Base-by-base conservation (phyloP, 306 rosid genomes). In the Carpinus fangiana region DNA sequence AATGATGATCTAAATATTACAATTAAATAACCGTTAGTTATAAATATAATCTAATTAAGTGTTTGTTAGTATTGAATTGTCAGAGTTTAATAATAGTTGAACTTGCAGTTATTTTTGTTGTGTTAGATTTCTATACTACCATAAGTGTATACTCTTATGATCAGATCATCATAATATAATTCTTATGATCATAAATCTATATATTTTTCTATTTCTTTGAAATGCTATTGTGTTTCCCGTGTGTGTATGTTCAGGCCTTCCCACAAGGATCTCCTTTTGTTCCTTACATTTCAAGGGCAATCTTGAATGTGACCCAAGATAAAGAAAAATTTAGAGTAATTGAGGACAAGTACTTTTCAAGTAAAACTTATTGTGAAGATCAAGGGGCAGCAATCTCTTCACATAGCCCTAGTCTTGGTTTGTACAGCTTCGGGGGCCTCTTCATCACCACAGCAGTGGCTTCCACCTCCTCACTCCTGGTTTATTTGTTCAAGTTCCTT, bases 351-450 rank as follows among this genome's bases (percentile, higher is more conserved):
- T 79, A 81, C 74, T 79, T 88, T 53, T 47, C 61, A 31, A 34
- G 34, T 9, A 26, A 61, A 34, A 45, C 14, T 23, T 12, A 18
- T 18, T 71, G 56, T 34, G 80, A 72, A n/a, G 79, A 72, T 54
- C 62, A 45, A 72, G 55, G 78, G 31, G 71, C 64, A 41, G 28
- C 54, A 47, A 34, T 78, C 67, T 38, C 80, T 17, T 14, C 68
- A 18, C n/a, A 57, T 3, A 68, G 74, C 73, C 79, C 74, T 17
- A 82, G 75, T 78, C 80, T 88, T 20, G 73, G 56, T 7, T 70
- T 77, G 12, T 43, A 62, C 26, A 88, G 84, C 76, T 88, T 88
- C 41, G 86, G 79, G 7, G 88, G 91, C 14, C 89, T 88, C 31
- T 88, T 84, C 73, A 74, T 88, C 57, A 79, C 86, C 21, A 74